Percentiles rank a stretch among this genome's conserved stretches.
Conservation (phyloP, 345 rosid genomes). For the Gossypium arboreum region DNA sequence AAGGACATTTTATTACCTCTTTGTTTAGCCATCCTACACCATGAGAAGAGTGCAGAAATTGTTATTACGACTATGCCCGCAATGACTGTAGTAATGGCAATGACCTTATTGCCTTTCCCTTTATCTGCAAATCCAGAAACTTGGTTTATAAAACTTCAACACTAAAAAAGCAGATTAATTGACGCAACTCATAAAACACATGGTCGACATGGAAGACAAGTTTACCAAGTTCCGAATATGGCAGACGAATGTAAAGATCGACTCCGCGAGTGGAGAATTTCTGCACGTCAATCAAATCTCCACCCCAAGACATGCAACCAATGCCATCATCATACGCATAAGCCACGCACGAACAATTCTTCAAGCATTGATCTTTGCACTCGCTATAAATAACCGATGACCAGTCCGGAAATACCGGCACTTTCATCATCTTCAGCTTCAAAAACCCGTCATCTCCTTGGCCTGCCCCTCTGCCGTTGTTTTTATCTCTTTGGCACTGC, state of each 20-base stretch:
- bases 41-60: neutral
- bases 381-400: fast-evolving
- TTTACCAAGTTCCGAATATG: neutral
- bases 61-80: neutral
- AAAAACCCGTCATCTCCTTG: too few species aligned
- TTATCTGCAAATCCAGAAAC: neutral
- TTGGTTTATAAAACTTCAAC: neutral
- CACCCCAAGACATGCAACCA: constrained; percentile 48
- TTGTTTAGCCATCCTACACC: constrained; percentile 17
- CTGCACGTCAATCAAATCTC: constrained; percentile 35
- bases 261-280: constrained; percentile 23
- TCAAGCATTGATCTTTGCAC: too few species aligned
- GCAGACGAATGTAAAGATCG: too few species aligned
- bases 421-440: too few species aligned
- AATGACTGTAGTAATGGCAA: neutral
- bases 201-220: neutral
- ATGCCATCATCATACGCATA: constrained; percentile 36
- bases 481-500: too few species aligned
- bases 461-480: too few species aligned
- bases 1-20: constrained; percentile 14
- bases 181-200: neutral
- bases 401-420: neutral
- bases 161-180: neutral
- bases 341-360: constrained; percentile 43
- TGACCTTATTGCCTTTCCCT: neutral